Evolutionary conservation across 169 alveolate species (phyloP), one percentile per base, ranked within the genome.

Genomic region (Plasmodium vinckei): DNA sequence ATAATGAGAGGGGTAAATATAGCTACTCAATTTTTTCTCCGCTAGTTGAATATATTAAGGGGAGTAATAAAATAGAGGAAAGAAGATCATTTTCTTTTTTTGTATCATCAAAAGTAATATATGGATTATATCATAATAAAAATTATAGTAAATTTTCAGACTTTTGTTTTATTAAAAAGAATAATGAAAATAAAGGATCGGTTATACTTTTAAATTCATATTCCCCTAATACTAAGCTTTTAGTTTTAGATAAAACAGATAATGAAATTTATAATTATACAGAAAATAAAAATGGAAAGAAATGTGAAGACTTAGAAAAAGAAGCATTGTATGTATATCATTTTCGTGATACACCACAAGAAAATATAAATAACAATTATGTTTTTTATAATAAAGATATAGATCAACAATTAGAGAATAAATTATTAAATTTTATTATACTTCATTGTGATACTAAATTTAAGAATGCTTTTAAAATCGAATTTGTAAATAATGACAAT

Each of bases 381-480:
- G 33, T 67, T 47, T n/a, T 82, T 13, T 82, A 82, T 47, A 72
- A 82, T 46, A 70, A 27, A 27, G 56, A 65, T 67, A 67, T 82
- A 21, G 72, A 70, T 10, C 21, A 53, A 10, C 3, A 17, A 17
- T 9, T 67, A 5, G 56, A 47, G 17, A 63, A 46, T 0, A 82
- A 69, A 44, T 15, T n/a, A 2, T 15, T 82, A 59, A 82, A 54
- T 25, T 82, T 82, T 46, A 63, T 61, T 59, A 21, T 82, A 42
- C 60, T 68, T 17, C 57, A 56, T 67, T 82, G 90, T 53, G 72
- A 72, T 1, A 57, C 57, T 5, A 60, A 82, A 19, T 25, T 67
- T 46, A 82, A 82, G 60, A 82, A 82, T 57, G 90, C 84, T 5
- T 82, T 65, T 44, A 82, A 82, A 53, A 82, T 82, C 19, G 90